Evolutionary conservation across 179 eudicot species (phyloP).

Genomic region (Beta macrorhiza): DNA sequence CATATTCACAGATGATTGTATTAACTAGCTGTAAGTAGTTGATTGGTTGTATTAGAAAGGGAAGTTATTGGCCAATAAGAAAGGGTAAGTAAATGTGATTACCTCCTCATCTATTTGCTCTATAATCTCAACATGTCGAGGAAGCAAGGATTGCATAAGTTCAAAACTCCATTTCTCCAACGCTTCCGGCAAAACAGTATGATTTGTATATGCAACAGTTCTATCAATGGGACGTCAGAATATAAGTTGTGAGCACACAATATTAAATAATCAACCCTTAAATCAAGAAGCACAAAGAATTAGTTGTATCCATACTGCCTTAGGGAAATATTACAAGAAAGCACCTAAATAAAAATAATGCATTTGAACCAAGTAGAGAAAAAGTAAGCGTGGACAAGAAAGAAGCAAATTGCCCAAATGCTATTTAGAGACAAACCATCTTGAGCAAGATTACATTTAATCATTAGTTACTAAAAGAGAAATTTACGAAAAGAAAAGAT

Average conservation of each 20-base stretch:
- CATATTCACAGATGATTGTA: conserved; percentile 59
- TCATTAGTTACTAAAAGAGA: not conserved
- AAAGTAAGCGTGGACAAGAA: not conserved
- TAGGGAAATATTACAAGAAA: not conserved
- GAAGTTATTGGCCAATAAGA: not conserved
- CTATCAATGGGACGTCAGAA: conserved; percentile 33
- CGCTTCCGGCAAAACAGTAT: conserved; percentile 78
- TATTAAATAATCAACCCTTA: not conserved
- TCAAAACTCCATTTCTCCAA: conserved; percentile 76
- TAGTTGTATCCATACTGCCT: not conserved
- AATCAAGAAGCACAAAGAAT: not conserved
- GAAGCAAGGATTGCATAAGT: conserved; percentile 61
- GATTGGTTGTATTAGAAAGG: not conserved
- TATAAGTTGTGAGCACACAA: conserved; percentile 1
- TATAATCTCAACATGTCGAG: conserved; percentile 80
- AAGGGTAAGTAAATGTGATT: not conserved
- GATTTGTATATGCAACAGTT: conserved; percentile 81
- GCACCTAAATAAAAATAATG: not conserved
- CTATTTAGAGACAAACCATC: not conserved
- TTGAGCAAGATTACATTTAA: not conserved
- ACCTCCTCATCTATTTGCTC: conserved; percentile 72
- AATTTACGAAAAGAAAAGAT: not conserved
- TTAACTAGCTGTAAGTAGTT: conserved; percentile 42
- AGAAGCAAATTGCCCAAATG: not conserved
- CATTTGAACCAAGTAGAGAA: not conserved